These are phyloP conservation scores for Nepenthes gracilis DNA, from an alignment of 148 eudicot species.

Conservation along the genomic window DNA sequence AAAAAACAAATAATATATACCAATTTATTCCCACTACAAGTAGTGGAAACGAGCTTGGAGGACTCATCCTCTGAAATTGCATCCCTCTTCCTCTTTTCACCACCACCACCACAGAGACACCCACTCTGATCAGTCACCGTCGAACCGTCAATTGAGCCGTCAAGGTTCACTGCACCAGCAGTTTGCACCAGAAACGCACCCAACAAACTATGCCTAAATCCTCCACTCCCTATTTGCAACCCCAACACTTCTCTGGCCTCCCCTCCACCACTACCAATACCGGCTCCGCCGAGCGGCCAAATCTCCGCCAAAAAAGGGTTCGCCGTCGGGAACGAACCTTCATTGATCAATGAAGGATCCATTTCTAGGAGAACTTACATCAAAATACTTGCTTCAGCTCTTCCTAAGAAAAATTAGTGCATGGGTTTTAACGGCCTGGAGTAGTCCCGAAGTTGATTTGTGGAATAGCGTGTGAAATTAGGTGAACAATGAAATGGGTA, in stretches of 20 bases:
- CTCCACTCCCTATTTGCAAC: slow-evolving; percentile 46
- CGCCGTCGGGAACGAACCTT: slow-evolving; percentile 57
- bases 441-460: neutral
- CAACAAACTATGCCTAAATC: slow-evolving; percentile 23
- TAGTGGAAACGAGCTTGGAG: slow-evolving; percentile 42
- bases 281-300: slow-evolving; percentile 37
- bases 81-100: slow-evolving; percentile 36
- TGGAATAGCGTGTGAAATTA: neutral
- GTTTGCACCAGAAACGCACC: slow-evolving; percentile 12
- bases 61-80: slow-evolving; percentile 37
- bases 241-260: slow-evolving; percentile 32
- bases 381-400: neutral
- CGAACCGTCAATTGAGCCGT: slow-evolving; percentile 57
- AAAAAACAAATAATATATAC: slow-evolving; percentile 18
- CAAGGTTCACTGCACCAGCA: slow-evolving; percentile 14
- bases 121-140: slow-evolving; percentile 71
- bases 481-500: neutral
- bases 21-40: slow-evolving; percentile 49
- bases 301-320: slow-evolving; percentile 79
- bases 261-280: slow-evolving; percentile 15
- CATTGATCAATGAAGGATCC: slow-evolving; percentile 86
- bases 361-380: slow-evolving; percentile 16
- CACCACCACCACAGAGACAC: slow-evolving; percentile 23
- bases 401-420: neutral
- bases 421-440: neutral